phyloP scores from a whole-genome alignment of 805 yeast genomes.

The Pichia deserticola region DNA sequence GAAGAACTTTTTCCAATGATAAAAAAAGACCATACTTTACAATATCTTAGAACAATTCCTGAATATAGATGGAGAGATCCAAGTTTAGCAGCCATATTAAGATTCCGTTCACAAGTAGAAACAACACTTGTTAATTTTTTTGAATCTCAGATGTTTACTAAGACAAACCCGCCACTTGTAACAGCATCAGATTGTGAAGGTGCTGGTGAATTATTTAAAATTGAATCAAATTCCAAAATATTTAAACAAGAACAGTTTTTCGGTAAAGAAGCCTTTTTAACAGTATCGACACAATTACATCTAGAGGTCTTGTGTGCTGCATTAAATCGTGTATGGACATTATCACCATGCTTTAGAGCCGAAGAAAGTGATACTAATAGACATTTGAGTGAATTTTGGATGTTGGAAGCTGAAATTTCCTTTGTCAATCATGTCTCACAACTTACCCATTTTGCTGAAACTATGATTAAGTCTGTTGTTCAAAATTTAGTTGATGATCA shows the following conservation, averaged over 20 bases:
- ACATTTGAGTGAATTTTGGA: constrained; percentile 94
- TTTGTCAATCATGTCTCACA: constrained; percentile 52
- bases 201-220: constrained; percentile 81
- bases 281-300: constrained; percentile 91
- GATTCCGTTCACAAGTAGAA: constrained; percentile 69
- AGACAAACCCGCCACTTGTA: constrained; percentile 78
- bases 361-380: constrained; percentile 87
- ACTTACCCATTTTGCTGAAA: constrained; percentile 59
- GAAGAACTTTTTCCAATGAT: constrained; percentile 70
- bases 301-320: constrained; percentile 74
- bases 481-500: constrained; percentile 22
- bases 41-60: constrained; percentile 65
- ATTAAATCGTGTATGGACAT: constrained; percentile 74
- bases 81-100: constrained; percentile 54
- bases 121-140: constrained; percentile 47
- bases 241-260: constrained; percentile 38
- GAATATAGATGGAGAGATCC: constrained; percentile 69
- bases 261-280: constrained; percentile 59
- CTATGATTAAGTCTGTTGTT: constrained; percentile 53
- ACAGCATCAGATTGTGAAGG: constrained; percentile 96
- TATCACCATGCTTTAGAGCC: constrained; percentile 91
- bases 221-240: constrained; percentile 31
- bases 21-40: constrained; percentile 63
- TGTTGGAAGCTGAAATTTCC: constrained; percentile 88
- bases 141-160: constrained; percentile 45